Evolutionary conservation across 345 rosid species (phyloP), one percentile per base, ranked within the genome.

Genomic region (Boechera stricta): DNA sequence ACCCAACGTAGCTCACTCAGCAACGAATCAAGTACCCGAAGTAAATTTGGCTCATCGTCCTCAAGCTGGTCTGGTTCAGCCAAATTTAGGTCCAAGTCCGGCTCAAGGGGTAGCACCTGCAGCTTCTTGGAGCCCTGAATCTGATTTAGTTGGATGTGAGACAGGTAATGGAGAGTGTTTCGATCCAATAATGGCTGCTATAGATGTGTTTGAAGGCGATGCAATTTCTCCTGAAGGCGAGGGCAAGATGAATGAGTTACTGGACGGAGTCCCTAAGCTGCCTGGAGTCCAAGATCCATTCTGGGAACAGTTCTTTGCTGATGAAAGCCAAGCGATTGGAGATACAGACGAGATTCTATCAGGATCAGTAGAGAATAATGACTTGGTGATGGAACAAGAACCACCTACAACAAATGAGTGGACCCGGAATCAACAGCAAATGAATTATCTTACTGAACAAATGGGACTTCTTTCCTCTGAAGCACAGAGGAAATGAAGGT

Each of bases 381-480:
- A 74, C 63, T 12, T 74, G 73, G 69, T 77, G 7, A 51, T 63
- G 81, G 84, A 74, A 77, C 77, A 80, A 51, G 85, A 75, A 48
- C 67, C 41, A 44, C 16, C 49, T 44, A 44, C 49, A 44, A 44
- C 49, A 31, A 81, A 78, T 53, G 82, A 75, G 55, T 79, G 90
- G 90, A 58, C 39, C 3, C 74, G 80, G 48, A 83, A 81, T 52
- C 53, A 77, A 67, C 85, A 81, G 75, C 86, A 83, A 75, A 68
- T 89, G 90, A 82, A 87, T 53, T 69, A 84, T 81, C 87, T 91
- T 13, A 80, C 92, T 39, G 86, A 85, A 69, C 93, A 91, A 82
- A 91, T 89, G 92, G 90, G 82, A 48, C 90, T 87, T 69, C 93
- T 91, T 58, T 39, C 90, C 32, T 83, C 98, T 4, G 82, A 85